phyloP scores from a whole-genome alignment of 495 filamentous ascomycete genomes.

The Penicillium daleae region DNA sequence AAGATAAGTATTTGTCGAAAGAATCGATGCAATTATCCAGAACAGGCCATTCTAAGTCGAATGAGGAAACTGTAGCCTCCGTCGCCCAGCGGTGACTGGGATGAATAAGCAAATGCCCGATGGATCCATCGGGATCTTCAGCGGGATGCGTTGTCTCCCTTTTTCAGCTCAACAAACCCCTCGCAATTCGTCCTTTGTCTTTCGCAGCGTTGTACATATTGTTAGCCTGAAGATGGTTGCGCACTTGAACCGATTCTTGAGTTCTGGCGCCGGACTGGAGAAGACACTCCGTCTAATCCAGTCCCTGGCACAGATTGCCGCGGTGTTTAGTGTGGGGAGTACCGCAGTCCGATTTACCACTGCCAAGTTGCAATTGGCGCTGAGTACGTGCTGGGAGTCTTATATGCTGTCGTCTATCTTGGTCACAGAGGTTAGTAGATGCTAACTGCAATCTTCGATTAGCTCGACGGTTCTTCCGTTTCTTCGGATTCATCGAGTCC shows the following conservation, averaged over 20 bases:
- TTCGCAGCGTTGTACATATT: neutral
- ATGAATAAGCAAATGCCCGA: conserved; percentile 32
- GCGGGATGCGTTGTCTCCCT: neutral
- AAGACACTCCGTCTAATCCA: conserved; percentile 66
- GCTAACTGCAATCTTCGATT: neutral
- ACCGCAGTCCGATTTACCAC: conserved; percentile 30
- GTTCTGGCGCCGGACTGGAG: conserved; percentile 55
- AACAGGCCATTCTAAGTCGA: neutral
- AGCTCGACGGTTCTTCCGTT: conserved; percentile 61
- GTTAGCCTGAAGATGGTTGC: conserved; percentile 17
- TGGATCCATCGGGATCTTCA: too few relatives aligned
- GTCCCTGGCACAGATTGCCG: conserved; percentile 52
- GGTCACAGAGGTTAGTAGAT: conserved; percentile 8
- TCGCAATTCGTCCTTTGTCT: conserved; percentile 4
- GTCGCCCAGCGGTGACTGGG: neutral
- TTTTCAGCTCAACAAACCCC: neutral
- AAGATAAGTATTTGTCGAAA: too few relatives aligned
- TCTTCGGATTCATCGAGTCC: conserved; percentile 65
- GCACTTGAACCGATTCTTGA: conserved; percentile 43
- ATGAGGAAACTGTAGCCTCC: conserved; percentile 10
- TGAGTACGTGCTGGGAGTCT: conserved; percentile 30
- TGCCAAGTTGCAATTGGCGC: conserved; percentile 40
- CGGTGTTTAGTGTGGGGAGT: conserved; percentile 39
- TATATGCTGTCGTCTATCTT: neutral
- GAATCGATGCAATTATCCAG: neutral